These are phyloP conservation scores for Rossbeevera mucosa DNA, from an alignment of 768 basidiomycete genomes.

Conservation along the genomic window DNA sequence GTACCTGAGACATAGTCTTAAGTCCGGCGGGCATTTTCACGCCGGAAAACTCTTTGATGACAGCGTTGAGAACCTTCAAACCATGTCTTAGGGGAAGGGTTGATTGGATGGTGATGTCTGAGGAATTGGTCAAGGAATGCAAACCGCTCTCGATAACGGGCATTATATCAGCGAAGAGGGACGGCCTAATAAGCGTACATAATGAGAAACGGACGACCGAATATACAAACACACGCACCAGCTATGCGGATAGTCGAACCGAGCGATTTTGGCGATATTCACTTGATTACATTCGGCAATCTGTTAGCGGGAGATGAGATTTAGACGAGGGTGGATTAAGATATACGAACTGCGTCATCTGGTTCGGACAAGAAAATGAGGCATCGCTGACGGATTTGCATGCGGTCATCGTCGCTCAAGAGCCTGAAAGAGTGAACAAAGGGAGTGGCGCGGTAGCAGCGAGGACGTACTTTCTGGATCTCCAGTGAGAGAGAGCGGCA, in stretches of 20 bases:
- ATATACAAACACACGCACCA: conserved; percentile 47
- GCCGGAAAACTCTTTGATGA: conserved; percentile 66
- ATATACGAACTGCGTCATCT: conserved; percentile 62
- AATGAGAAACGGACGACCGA: neutral
- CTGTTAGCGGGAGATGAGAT: conserved; percentile 26
- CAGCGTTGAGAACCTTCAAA: conserved; percentile 56
- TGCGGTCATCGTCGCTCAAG: conserved; percentile 63
- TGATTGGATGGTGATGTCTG: conserved; percentile 39
- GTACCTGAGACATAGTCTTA: conserved; percentile 60
- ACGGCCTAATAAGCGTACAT: conserved; percentile 15
- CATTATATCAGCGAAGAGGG: conserved; percentile 40
- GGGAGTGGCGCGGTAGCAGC: neutral
- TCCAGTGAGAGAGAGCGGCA: conserved; percentile 68
- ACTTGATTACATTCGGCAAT: conserved; percentile 75
- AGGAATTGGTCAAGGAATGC: conserved; percentile 43
- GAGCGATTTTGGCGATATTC: conserved; percentile 71
- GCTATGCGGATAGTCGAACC: conserved; percentile 66
- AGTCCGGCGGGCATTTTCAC: conserved; percentile 69
- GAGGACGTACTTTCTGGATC: conserved; percentile 59
- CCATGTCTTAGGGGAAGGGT: conserved; percentile 54
- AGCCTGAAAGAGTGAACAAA: conserved; percentile 41
- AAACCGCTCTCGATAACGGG: conserved; percentile 50
- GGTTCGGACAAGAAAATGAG: conserved; percentile 68
- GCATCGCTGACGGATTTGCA: conserved; percentile 59
- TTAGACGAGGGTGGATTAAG: neutral